Evolutionary conservation across 2,329 filamentous ascomycete species (phyloP).

Genomic region (Aspergillus brasiliensis): DNA sequence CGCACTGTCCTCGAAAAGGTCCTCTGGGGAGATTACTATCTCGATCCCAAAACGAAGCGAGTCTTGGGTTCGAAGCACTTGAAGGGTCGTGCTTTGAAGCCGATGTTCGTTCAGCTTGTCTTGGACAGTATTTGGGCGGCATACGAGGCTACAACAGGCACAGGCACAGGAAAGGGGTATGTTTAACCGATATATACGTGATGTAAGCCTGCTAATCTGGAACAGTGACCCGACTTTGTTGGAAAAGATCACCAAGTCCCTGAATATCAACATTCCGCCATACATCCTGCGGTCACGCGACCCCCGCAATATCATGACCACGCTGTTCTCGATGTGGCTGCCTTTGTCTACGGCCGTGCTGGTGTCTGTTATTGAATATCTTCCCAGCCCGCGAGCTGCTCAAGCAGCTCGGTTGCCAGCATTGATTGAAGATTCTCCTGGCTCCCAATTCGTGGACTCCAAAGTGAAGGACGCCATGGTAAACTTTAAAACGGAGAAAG

Average conservation of each 20-base stretch:
- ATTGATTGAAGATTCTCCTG: slow-evolving; percentile 78
- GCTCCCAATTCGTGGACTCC: slow-evolving; percentile 68
- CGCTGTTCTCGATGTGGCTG: slow-evolving; percentile 86
- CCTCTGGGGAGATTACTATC: slow-evolving; percentile 93
- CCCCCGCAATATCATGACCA: slow-evolving; percentile 77
- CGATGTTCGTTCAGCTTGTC: slow-evolving; percentile 96
- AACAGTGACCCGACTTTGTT: slow-evolving; percentile 72
- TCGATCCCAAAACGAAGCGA: slow-evolving; percentile 96
- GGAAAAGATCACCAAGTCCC: slow-evolving; percentile 92
- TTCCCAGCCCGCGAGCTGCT: slow-evolving; percentile 79
- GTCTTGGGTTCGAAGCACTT: slow-evolving; percentile 88
- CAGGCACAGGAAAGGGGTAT: slow-evolving; percentile 77
- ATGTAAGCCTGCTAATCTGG: slow-evolving; percentile 34
- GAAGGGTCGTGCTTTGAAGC: slow-evolving; percentile 87
- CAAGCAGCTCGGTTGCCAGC: slow-evolving; percentile 79
- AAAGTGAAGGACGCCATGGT: slow-evolving; percentile 78
- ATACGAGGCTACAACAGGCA: slow-evolving; percentile 85
- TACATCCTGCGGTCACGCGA: slow-evolving; percentile 84
- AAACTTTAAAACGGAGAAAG: slow-evolving; percentile 69
- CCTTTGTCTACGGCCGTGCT: slow-evolving; percentile 89
- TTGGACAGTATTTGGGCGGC: slow-evolving; percentile 95
- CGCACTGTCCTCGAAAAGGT: slow-evolving; percentile 85
- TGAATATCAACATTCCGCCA: slow-evolving; percentile 80
- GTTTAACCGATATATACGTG: slow-evolving; percentile 21
- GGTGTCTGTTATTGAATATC: slow-evolving; percentile 89